Conservation (phyloP, 345 rosid genomes). For the Raphanus sativus region DNA sequence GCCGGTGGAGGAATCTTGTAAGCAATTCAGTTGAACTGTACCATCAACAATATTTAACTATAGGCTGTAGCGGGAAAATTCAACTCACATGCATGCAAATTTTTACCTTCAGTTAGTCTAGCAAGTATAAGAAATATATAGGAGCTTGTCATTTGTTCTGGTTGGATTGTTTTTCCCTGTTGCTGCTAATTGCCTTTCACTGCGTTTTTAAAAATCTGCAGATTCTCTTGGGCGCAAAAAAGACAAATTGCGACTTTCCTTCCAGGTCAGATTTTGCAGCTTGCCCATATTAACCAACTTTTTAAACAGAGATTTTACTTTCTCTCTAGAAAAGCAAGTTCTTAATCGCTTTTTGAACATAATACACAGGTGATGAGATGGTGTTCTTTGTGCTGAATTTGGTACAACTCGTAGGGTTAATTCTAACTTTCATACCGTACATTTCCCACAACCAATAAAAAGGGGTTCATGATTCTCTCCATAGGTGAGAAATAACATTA, state of each 20-base stretch:
- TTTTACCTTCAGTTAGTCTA: not conserved
- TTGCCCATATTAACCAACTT: not conserved
- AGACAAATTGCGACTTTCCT: slow-evolving; percentile 18
- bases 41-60: not conserved
- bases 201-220: not conserved
- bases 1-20: slow-evolving; percentile 34
- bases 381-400: slow-evolving; percentile 33
- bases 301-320: not conserved
- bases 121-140: not conserved
- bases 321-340: not conserved
- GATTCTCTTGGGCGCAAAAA: slow-evolving; percentile 32
- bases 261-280: slow-evolving; percentile 8
- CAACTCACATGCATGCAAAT: not conserved
- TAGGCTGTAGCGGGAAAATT: not conserved
- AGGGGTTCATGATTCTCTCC: not conserved
- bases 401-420: slow-evolving; percentile 24
- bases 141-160: not conserved
- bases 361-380: slow-evolving; percentile 26
- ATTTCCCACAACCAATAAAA: slow-evolving; percentile 16
- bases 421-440: slow-evolving; percentile 26
- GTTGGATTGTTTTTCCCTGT: not conserved
- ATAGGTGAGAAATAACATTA: not conserved
- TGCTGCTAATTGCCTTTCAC: not conserved
- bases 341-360: not conserved
- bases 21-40: not conserved